phyloP scores from a whole-genome alignment of 495 filamentous ascomycete species.

The Rostrohypoxylon terebratum region DNA sequence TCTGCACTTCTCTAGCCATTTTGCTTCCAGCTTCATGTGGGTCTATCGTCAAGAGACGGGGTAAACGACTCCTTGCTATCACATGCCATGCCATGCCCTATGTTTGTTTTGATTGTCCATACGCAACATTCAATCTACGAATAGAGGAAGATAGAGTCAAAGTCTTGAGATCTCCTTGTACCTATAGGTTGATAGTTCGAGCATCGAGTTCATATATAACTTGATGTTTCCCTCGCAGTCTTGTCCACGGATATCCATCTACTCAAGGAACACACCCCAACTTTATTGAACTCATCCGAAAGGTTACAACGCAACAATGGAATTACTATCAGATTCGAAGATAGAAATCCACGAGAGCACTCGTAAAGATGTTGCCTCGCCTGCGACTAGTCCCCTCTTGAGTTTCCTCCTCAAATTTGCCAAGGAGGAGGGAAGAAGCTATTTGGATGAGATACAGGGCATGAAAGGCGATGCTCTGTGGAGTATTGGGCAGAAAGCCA shows the following conservation, averaged over 20 bases:
- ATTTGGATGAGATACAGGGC: neutral
- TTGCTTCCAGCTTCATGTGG: neutral
- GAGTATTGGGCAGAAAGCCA: neutral
- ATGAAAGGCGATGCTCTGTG: neutral
- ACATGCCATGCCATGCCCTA: neutral
- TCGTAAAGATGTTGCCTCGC: neutral
- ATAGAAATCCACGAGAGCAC: neutral
- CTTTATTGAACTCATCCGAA: too few species aligned
- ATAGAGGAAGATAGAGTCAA: too few species aligned
- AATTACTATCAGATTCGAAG: neutral
- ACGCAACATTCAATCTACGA: too few species aligned
- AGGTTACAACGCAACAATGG: neutral
- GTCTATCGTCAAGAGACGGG: neutral
- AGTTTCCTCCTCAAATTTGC: neutral
- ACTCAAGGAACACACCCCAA: too few species aligned
- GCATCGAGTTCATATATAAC: too few species aligned
- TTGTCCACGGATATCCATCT: too few species aligned
- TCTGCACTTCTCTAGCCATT: too few species aligned
- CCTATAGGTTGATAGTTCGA: too few species aligned
- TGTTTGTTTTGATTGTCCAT: neutral
- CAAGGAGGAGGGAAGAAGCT: neutral
- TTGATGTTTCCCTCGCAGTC: too few species aligned
- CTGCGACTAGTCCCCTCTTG: neutral
- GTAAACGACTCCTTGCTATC: neutral
- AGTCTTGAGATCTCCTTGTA: too few species aligned